phyloP scores from a whole-genome alignment of 208 protist species.

The Leishmania tarentolae region DNA sequence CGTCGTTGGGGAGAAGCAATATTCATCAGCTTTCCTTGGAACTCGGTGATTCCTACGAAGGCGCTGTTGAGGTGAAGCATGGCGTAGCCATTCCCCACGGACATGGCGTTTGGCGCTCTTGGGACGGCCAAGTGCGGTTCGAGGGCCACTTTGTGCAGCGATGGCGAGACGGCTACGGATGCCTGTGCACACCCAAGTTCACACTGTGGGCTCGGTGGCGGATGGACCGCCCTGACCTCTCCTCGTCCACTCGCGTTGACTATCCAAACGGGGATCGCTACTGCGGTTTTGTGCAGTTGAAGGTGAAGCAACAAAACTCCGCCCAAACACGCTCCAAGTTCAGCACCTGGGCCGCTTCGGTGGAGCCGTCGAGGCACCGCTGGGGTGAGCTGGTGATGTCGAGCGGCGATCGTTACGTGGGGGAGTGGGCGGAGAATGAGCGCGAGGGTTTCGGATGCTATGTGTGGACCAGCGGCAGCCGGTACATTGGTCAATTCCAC shows the following conservation, averaged over 20 bases:
- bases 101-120: constrained; percentile 55
- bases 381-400: constrained; percentile 70
- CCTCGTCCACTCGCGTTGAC: constrained; percentile 53
- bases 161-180: constrained; percentile 71
- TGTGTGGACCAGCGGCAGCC: constrained; percentile 51
- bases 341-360: constrained; percentile 53
- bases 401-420: constrained; percentile 76
- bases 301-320: background rate
- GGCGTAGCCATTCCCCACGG: constrained; percentile 65
- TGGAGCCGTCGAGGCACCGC: constrained; percentile 36
- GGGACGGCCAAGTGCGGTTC: constrained; percentile 47
- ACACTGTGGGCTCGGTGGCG: constrained; percentile 75
- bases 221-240: constrained; percentile 69
- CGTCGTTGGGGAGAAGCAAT: background rate
- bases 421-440: constrained; percentile 73
- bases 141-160: constrained; percentile 72
- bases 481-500: constrained; percentile 72
- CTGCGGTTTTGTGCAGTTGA: constrained; percentile 50
- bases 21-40: constrained; percentile 44
- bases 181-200: constrained; percentile 53
- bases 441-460: constrained; percentile 80
- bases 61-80: constrained; percentile 38
- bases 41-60: constrained; percentile 63
- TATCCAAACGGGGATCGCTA: constrained; percentile 65
- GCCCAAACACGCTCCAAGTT: constrained; percentile 48